Base-by-base conservation (phyloP, 257 asterid genomes). In the Lycium barbarum region DNA sequence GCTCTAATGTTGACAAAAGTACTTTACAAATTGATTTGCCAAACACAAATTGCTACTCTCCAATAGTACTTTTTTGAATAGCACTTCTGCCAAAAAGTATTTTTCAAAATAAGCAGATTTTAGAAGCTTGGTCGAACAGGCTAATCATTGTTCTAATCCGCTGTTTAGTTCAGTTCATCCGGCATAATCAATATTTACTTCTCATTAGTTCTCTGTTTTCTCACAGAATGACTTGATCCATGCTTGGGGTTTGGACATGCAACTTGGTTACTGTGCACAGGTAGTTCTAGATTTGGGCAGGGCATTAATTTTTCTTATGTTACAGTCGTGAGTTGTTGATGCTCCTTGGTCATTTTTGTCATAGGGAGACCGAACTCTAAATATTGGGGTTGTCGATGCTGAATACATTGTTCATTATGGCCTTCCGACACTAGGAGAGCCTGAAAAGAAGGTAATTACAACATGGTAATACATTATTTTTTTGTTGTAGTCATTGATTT, bases 201-300 rank as follows among this genome's bases (percentile, higher is more conserved):
- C 14, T 51, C 26, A 14, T 51, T 78, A 65, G 47, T 26, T 53
- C 26, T 51, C 7, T 76, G 26, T 78, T 78, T 4, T 76, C 82
- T 89, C 10, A 57, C 91, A 95, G 95, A 95, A 95, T 86, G 97
- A 94, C 80, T 90, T 95, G 92, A 95, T 95, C 87, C 98, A 95
- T 88, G 98, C 98, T 76, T 95, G 98, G 98, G 98, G 98, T 70
- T 87, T 95, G 82, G 98, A 95, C 89, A 87, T 92, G 85, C 95
- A 91, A 84, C 96, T 95, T 12, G 98, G 98, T 47, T 93, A 94
- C 82, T 95, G 98, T 82, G 97, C 96, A 40, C 96, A 93, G 97
- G 98, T 86, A 90, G 86, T 59, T 83, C 38, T 54, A 57, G 22
- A 84, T 71, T 55, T 49, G 59, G 20, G 43, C 43, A 38, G 14